Conservation (phyloP, 352 stramenopile species). For the Pseudoperonospora humuli region DNA sequence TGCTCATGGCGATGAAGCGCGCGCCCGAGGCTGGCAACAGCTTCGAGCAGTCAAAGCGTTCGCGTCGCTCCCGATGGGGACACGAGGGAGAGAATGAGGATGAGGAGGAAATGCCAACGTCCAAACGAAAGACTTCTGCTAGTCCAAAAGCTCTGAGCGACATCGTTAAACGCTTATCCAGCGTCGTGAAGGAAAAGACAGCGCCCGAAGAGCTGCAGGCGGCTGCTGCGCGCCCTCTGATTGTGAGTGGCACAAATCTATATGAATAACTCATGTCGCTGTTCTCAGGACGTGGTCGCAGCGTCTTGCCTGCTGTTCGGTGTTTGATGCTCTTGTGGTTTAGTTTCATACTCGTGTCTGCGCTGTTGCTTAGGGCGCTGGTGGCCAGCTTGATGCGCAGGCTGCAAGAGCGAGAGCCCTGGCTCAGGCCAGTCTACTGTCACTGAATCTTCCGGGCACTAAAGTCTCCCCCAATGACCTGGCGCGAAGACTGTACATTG, state of each 20-base stretch:
- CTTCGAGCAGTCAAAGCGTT: slow-evolving; percentile 24
- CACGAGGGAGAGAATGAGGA: slow-evolving; percentile 20
- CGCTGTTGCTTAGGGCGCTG: slow-evolving; percentile 33
- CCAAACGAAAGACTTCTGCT: slow-evolving; percentile 1
- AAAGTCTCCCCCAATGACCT: slow-evolving; percentile 54
- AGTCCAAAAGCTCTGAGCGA: slow-evolving; percentile 34
- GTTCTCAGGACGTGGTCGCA: neutral
- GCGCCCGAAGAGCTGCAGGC: slow-evolving; percentile 30
- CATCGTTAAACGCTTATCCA: slow-evolving; percentile 56
- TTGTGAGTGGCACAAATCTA: slow-evolving; percentile 13
- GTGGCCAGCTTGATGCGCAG: slow-evolving; percentile 40
- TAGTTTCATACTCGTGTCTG: slow-evolving; percentile 40
- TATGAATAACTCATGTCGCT: neutral
- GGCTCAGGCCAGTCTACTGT: slow-evolving; percentile 62
- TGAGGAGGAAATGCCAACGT: neutral
- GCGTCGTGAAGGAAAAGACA: slow-evolving; percentile 58
- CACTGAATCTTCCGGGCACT: slow-evolving; percentile 39
- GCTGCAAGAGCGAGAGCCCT: slow-evolving; percentile 49
- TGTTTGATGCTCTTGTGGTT: slow-evolving; percentile 23
- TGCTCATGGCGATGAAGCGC: slow-evolving; percentile 27
- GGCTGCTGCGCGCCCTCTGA: slow-evolving; percentile 13
- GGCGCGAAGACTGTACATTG: slow-evolving; percentile 65
- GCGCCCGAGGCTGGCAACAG: slow-evolving; percentile 2
- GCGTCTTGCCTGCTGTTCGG: slow-evolving; percentile 5
- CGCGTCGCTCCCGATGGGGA: slow-evolving; percentile 34